Evolutionary conservation across 73 alveolate genomes (phyloP).

Genomic region (Durusdinium trenchii): DNA sequence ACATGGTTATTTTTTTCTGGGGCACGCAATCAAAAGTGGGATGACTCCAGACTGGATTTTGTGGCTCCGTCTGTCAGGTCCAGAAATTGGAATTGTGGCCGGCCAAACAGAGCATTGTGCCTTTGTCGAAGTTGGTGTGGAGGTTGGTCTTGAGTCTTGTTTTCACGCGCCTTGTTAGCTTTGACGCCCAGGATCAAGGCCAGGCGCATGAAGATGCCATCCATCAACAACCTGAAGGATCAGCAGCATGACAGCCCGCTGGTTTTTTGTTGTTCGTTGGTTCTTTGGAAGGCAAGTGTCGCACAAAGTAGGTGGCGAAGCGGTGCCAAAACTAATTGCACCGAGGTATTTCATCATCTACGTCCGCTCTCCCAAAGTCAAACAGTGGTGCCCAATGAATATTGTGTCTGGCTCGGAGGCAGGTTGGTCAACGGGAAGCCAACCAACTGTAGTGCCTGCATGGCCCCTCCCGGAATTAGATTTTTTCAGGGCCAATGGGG

Average conservation of each 20-base stretch:
- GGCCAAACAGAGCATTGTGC: slow-evolving; percentile 62
- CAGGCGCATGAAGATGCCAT: slow-evolving; percentile 66
- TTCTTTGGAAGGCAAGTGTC: background rate
- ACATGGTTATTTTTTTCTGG: too few relatives aligned
- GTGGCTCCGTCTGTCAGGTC: too few relatives aligned
- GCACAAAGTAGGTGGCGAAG: background rate
- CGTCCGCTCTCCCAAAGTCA: slow-evolving; percentile 49
- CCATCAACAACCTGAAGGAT: slow-evolving; percentile 85
- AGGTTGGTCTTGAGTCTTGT: background rate
- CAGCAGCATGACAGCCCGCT: background rate
- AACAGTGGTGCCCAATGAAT: slow-evolving; percentile 86
- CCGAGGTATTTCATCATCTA: slow-evolving; percentile 81
- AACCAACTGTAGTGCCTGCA: background rate
- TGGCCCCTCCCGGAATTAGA: too few relatives aligned
- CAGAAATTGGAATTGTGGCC: slow-evolving; percentile 64
- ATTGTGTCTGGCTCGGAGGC: slow-evolving; percentile 91
- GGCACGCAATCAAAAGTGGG: too few relatives aligned
- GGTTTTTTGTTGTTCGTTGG: background rate
- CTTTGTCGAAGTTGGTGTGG: background rate
- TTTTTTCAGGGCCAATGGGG: background rate
- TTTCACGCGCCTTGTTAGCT: background rate
- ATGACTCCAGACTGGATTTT: too few relatives aligned
- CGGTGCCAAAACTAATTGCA: background rate
- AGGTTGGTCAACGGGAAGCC: too few relatives aligned
- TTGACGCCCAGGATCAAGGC: slow-evolving; percentile 49